These are phyloP conservation scores for Xylaria castorea DNA, from an alignment of 495 filamentous ascomycete species.

Conservation along the genomic window DNA sequence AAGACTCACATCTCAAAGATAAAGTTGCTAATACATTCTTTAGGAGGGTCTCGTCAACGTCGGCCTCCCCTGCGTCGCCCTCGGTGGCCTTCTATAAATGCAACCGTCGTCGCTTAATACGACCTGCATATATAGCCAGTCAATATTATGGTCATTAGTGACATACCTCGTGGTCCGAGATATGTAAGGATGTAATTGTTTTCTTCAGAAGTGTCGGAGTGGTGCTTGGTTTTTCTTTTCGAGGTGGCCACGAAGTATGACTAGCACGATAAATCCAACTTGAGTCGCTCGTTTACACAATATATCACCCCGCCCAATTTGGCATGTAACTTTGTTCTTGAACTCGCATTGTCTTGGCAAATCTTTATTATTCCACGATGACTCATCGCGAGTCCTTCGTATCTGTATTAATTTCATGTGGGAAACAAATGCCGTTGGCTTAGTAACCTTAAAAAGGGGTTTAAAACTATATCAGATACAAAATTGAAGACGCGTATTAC, in stretches of 20 bases:
- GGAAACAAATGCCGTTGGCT: neutral
- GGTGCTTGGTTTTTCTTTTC: slow-evolving; percentile 28
- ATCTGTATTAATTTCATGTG: neutral
- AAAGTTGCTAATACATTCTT: slow-evolving; percentile 31
- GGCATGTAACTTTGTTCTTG: slow-evolving; percentile 15
- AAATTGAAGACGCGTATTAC: too few relatives aligned
- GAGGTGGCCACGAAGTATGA: slow-evolving; percentile 35
- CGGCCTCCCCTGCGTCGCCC: slow-evolving; percentile 58
- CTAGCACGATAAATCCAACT: slow-evolving; percentile 41
- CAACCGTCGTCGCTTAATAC: slow-evolving; percentile 19
- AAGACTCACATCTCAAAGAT: neutral
- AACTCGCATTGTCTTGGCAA: neutral
- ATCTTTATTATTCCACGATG: neutral
- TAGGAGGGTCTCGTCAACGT: slow-evolving; percentile 52
- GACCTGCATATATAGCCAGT: slow-evolving; percentile 31
- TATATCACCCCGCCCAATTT: neutral
- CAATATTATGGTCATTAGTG: slow-evolving; percentile 23
- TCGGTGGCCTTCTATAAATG: slow-evolving; percentile 59
- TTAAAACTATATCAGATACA: neutral
- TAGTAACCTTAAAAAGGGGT: neutral
- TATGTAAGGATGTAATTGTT: slow-evolving; percentile 43
- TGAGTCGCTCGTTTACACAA: slow-evolving; percentile 39
- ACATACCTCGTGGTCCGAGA: slow-evolving; percentile 38
- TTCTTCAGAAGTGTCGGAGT: slow-evolving; percentile 26
- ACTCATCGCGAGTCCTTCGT: neutral